Conservation (phyloP, 2,329 filamentous ascomycete species). For the Emydomyces testavorans region DNA sequence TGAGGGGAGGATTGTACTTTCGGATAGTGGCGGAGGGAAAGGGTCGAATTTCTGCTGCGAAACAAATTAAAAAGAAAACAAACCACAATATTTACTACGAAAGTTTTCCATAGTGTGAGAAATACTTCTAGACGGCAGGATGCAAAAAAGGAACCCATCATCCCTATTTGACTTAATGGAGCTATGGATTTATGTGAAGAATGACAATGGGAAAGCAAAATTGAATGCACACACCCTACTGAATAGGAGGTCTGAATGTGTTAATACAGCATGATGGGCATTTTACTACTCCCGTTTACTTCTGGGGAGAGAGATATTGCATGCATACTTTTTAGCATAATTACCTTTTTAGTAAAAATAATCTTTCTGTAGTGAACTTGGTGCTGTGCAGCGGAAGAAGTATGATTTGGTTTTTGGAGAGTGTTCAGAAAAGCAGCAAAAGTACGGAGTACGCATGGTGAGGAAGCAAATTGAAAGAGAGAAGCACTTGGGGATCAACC, state of each 20-base stretch:
- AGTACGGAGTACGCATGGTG: no score
- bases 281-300: background rate
- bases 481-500: no score
- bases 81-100: slow-evolving; percentile 1
- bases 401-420: no score
- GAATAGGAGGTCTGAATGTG: slow-evolving; percentile 1
- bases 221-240: slow-evolving; percentile 1
- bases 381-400: no score
- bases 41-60: slow-evolving; percentile 3
- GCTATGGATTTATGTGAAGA: slow-evolving; percentile 11
- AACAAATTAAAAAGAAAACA: background rate
- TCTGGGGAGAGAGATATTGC: no score
- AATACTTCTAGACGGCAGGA: slow-evolving; percentile 12
- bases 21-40: background rate
- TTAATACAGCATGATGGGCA: background rate
- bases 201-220: slow-evolving; percentile 5
- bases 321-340: no score
- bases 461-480: no score
- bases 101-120: slow-evolving; percentile 6
- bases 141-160: slow-evolving; percentile 9
- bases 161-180: slow-evolving; percentile 11
- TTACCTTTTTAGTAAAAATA: no score
- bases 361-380: no score
- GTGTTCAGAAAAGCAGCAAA: no score
- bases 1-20: background rate